A percentile compares a stretch with the other conserved stretches of the same genome.
Conservation (phyloP, 2,329 filamentous ascomycete genomes). For the Aureobasidium zeae region DNA sequence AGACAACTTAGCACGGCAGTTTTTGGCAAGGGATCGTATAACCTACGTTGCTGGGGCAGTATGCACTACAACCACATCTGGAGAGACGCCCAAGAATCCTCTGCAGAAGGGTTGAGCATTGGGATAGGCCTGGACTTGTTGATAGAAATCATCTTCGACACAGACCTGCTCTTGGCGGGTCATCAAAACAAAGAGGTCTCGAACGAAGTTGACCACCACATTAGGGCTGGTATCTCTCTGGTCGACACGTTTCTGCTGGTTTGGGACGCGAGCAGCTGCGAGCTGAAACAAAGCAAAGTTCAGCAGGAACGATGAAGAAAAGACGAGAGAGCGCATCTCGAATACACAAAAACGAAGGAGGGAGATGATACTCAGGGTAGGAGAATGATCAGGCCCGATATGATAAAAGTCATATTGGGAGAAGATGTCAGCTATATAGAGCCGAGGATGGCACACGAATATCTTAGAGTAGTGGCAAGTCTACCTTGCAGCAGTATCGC, state of each 20-base stretch:
- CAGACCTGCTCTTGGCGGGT: slow-evolving; percentile 20
- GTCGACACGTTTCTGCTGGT: slow-evolving; percentile 18
- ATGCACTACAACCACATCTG: slow-evolving; percentile 20
- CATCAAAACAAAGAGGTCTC: slow-evolving; percentile 21
- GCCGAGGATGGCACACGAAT: not conserved
- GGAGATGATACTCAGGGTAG: slow-evolving; percentile 1
- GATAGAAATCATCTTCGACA: slow-evolving; percentile 23
- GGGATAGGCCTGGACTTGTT: slow-evolving; percentile 22
- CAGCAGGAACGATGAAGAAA: slow-evolving; percentile 12
- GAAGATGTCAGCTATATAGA: slow-evolving; percentile 13
- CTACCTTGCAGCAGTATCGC: slow-evolving; percentile 25
- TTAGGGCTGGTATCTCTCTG: slow-evolving; percentile 17
- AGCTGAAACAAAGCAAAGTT: slow-evolving; percentile 19
- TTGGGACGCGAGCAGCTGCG: slow-evolving; percentile 22
- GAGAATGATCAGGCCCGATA: not conserved
- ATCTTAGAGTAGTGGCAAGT: slow-evolving; percentile 12
- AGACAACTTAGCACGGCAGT: not conserved
- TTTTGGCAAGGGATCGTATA: not conserved
- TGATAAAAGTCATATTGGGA: slow-evolving; percentile 3
- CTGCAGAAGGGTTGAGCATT: slow-evolving; percentile 18
- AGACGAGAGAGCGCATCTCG: slow-evolving; percentile 18
- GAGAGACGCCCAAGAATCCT: slow-evolving; percentile 7
- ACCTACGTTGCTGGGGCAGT: slow-evolving; percentile 26
- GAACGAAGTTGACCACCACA: slow-evolving; percentile 20
- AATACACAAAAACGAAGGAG: slow-evolving; percentile 14